A percentile compares a stretch with the other conserved stretches of the same genome.
These are phyloP conservation scores for Paramecium pentaurelia DNA, from an alignment of 73 alveolate genomes.

Conservation along the genomic window DNA sequence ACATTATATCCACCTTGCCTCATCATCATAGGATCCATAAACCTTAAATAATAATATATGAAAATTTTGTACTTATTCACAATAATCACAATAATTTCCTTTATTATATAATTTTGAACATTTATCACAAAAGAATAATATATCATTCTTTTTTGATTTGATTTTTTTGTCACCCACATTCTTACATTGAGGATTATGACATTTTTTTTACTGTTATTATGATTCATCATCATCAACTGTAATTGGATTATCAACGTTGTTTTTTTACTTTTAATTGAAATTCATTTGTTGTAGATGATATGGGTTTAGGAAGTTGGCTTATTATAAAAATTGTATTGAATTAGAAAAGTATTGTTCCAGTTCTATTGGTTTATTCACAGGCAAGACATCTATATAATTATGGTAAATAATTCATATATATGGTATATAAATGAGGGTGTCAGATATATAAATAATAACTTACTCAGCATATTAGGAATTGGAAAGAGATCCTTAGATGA, in stretches of 20 bases:
- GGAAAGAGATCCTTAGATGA: neutral
- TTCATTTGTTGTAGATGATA: neutral
- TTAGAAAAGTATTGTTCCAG: neutral
- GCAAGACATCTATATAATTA: neutral
- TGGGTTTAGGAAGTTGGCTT: neutral
- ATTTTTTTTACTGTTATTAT: neutral
- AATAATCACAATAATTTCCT: conserved; percentile 43
- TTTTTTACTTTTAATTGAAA: neutral
- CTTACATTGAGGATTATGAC: neutral
- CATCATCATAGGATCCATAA: conserved; percentile 42
- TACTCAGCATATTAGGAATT: neutral
- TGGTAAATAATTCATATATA: neutral
- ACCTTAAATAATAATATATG: neutral
- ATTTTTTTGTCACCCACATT: conserved; percentile 11
- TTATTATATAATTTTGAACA: neutral
- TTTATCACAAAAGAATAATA: conserved; percentile 3
- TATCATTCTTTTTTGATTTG: neutral
- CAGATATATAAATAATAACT: neutral
- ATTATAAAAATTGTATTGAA: neutral
- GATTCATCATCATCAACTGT: conserved; percentile 43
- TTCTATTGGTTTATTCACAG: neutral
- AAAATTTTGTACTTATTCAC: neutral
- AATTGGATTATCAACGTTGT: conserved; percentile 21
- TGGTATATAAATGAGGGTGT: neutral
- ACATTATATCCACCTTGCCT: conserved; percentile 21